Percentiles rank a stretch among this genome's conserved stretches.
phyloP scores from a whole-genome alignment of 1,284 basidiomycete species.

The Ceratobasidium sp. region DNA sequence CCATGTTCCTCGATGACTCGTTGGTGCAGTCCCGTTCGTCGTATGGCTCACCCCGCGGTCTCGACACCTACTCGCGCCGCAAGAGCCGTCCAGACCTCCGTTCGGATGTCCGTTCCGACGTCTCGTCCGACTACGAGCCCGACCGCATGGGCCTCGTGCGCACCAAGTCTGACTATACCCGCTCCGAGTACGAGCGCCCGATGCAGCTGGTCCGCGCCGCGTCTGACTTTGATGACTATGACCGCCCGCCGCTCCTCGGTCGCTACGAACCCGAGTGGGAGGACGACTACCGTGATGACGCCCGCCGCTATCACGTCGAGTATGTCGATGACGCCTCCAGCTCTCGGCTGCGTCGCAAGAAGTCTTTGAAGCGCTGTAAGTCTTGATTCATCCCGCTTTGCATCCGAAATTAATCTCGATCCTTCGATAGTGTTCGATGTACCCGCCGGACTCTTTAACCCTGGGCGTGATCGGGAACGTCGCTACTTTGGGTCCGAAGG shows the following conservation, averaged over 20 bases:
- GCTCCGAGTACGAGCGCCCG: conserved; percentile 17
- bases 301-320: conserved; percentile 21
- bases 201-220: conserved; percentile 1
- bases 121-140: conserved; percentile 34
- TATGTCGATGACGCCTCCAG: conserved; percentile 11
- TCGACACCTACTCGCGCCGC: conserved; percentile 21
- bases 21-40: conserved; percentile 23
- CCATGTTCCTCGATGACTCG: conserved; percentile 37
- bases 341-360: conserved; percentile 23
- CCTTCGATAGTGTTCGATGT: conserved; percentile 30
- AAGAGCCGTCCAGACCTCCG: conserved; percentile 36
- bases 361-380: conserved; percentile 36
- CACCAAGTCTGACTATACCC: conserved; percentile 29
- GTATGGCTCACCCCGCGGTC: conserved; percentile 1
- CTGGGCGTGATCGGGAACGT: conserved; percentile 21
- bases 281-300: conserved; percentile 23
- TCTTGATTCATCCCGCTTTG: not conserved
- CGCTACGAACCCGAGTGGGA: conserved; percentile 12
- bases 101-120: conserved; percentile 18
- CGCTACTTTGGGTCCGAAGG: conserved; percentile 22
- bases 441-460: conserved; percentile 13
- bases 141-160: conserved; percentile 33
- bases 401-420: conserved; percentile 16
- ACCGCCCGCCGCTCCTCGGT: conserved; percentile 5
- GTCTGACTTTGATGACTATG: conserved; percentile 30